phyloP scores from a whole-genome alignment of 2,329 filamentous ascomycete genomes.

The Cercospora citrullina region DNA sequence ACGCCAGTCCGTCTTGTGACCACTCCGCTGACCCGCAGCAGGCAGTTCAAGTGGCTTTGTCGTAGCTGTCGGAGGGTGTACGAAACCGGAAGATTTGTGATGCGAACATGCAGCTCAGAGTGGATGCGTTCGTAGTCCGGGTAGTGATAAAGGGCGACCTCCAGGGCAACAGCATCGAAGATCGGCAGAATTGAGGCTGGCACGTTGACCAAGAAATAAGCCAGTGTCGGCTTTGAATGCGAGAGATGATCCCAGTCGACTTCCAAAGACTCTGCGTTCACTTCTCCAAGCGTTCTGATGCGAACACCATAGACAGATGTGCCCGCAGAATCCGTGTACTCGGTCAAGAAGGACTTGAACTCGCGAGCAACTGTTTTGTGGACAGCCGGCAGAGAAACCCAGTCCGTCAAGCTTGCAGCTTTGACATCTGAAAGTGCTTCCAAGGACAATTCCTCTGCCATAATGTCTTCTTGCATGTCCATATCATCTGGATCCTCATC shows the following conservation, averaged over 20 bases:
- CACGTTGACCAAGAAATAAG: constrained; percentile 94
- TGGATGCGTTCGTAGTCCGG: constrained; percentile 97
- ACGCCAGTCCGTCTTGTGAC: constrained; percentile 93
- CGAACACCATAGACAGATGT: constrained; percentile 92
- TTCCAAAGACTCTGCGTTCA: constrained; percentile 94
- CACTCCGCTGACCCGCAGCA: constrained; percentile 91
- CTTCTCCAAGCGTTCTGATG: constrained; percentile 91
- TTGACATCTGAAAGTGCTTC: constrained; percentile 93
- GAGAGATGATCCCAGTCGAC: constrained; percentile 93
- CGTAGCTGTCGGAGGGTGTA: constrained; percentile 94
- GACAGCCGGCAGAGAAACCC: constrained; percentile 87
- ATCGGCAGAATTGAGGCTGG: constrained; percentile 94
- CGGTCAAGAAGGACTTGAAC: constrained; percentile 95
- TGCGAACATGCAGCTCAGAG: constrained; percentile 94
- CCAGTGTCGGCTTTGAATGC: constrained; percentile 86
- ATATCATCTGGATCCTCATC: constrained; percentile 90
- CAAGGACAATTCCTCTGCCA: constrained; percentile 91
- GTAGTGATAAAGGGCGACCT: constrained; percentile 92
- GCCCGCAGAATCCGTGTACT: constrained; percentile 87
- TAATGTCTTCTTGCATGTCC: constrained; percentile 86
- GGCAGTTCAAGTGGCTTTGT: constrained; percentile 92
- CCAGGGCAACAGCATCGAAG: constrained; percentile 95
- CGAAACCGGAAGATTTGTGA: constrained; percentile 89
- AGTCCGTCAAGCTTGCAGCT: constrained; percentile 87
- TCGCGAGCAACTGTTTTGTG: constrained; percentile 92